Percentiles rank a stretch among this genome's conserved stretches.
These are phyloP conservation scores for Aspergillus ochraceoroseus DNA, from an alignment of 2,329 filamentous ascomycete genomes.

Conservation along the genomic window DNA sequence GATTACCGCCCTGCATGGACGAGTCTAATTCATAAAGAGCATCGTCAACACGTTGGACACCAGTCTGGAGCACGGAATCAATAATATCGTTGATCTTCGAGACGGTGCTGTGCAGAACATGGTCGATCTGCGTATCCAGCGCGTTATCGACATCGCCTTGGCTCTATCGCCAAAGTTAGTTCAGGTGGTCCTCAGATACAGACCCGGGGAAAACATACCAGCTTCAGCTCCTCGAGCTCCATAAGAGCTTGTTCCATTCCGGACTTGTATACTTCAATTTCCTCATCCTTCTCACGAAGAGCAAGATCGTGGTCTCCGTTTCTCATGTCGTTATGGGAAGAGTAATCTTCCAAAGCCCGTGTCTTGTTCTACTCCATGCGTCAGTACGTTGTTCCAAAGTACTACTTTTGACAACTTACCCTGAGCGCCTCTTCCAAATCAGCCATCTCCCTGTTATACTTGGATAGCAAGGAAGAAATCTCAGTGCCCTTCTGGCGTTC, in stretches of 20 bases:
- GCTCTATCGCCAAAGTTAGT: conserved; percentile 42
- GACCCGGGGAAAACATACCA: conserved; percentile 48
- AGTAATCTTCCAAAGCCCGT: conserved; percentile 75
- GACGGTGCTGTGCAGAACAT: conserved; percentile 76
- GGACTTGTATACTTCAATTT: conserved; percentile 95
- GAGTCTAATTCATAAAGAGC: conserved; percentile 96
- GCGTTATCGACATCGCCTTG: conserved; percentile 72
- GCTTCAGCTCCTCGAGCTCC: conserved; percentile 79
- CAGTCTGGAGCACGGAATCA: conserved; percentile 89
- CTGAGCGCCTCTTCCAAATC: conserved; percentile 88
- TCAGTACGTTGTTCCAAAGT: conserved; percentile 10
- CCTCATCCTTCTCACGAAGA: conserved; percentile 91
- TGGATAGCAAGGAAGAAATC: conserved; percentile 85
- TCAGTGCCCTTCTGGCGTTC: conserved; percentile 93
- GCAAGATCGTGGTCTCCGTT: conserved; percentile 79
- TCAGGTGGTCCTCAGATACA: not conserved
- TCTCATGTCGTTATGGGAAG: conserved; percentile 70
- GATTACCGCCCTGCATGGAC: conserved; percentile 96
- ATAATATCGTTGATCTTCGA: conserved; percentile 97
- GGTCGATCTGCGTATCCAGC: conserved; percentile 85
- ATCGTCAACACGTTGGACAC: conserved; percentile 90
- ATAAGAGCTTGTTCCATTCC: conserved; percentile 95
- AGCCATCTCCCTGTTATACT: conserved; percentile 95
- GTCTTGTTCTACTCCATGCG: conserved; percentile 65
- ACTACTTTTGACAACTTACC: conserved; percentile 27